Evolutionary conservation across 371 early-diverging fungal species (phyloP).

Genomic region (Mortierella sp.): DNA sequence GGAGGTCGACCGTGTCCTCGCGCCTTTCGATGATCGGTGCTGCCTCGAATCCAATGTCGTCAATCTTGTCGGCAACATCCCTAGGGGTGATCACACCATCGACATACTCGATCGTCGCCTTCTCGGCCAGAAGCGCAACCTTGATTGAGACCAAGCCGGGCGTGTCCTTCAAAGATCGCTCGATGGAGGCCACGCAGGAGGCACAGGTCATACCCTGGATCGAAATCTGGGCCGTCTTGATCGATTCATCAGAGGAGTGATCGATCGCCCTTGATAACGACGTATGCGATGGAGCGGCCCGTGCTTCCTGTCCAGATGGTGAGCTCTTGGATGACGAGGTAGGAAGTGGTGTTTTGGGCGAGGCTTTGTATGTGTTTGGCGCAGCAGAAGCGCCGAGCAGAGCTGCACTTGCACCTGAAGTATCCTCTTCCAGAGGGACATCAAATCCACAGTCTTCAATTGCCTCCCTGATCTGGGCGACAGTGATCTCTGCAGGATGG

Average conservation of each 20-base stretch:
- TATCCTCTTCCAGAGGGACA: conserved; percentile 32
- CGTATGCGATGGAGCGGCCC: neutral
- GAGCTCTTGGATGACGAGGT: neutral
- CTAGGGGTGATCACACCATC: conserved; percentile 53
- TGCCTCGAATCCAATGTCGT: conserved; percentile 89
- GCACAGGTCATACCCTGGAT: conserved; percentile 91
- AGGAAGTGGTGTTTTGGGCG: conserved; percentile 8
- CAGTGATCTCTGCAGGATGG: conserved; percentile 28
- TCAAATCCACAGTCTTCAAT: conserved; percentile 76
- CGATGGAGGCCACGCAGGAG: conserved; percentile 86
- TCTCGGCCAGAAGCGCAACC: conserved; percentile 83
- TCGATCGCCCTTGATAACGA: conserved; percentile 12
- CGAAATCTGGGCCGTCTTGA: conserved; percentile 56
- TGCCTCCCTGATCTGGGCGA: conserved; percentile 46
- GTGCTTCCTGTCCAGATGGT: neutral
- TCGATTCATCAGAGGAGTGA: conserved; percentile 11
- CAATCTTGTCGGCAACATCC: conserved; percentile 71
- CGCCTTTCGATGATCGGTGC: conserved; percentile 45
- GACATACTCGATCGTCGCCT: conserved; percentile 80
- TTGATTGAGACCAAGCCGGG: conserved; percentile 67
- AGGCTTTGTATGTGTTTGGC: neutral
- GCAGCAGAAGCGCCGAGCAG: neutral
- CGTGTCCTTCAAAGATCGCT: conserved; percentile 60
- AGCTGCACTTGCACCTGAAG: neutral
- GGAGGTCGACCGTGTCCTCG: conserved; percentile 66